Evolutionary conservation across 495 filamentous ascomycete genomes (phyloP).

Genomic region (Amniculicola lignicola): DNA sequence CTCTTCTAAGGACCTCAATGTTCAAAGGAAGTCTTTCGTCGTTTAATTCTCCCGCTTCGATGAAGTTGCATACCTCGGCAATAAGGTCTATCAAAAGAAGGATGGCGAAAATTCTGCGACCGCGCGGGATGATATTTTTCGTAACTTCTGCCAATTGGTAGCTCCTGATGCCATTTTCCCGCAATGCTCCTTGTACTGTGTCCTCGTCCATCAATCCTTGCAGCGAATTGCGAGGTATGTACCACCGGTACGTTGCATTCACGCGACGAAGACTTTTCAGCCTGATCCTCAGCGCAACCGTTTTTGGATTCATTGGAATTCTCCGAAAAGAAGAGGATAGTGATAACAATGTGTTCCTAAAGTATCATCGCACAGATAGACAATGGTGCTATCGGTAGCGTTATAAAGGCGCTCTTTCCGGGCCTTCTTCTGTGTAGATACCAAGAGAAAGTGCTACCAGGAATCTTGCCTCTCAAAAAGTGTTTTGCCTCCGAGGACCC

Average conservation of each 20-base stretch:
- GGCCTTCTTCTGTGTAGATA: no score
- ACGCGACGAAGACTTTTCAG: background rate
- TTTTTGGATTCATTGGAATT: slow-evolving; percentile 1
- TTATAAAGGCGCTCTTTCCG: no score
- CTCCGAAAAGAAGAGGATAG: no score
- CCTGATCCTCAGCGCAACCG: background rate
- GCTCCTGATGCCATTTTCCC: background rate
- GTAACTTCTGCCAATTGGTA: background rate
- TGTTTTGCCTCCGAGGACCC: no score
- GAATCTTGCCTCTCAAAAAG: no score
- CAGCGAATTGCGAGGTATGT: background rate
- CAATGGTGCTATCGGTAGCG: no score
- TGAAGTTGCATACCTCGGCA: background rate
- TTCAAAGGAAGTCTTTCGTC: slow-evolving; percentile 5
- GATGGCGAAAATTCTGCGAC: slow-evolving; percentile 4
- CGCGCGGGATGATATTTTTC: background rate
- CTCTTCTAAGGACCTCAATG: background rate
- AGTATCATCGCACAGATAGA: no score
- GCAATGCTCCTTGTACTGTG: background rate
- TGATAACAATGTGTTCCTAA: no score
- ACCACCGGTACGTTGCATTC: slow-evolving; percentile 4
- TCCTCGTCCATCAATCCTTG: background rate
- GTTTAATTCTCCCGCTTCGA: background rate
- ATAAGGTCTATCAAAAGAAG: slow-evolving; percentile 3
- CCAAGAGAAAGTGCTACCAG: no score